Evolutionary conservation across 2,329 filamentous ascomycete genomes (phyloP), one percentile per base, ranked within the genome.

Genomic region (Beauveria asiatica): DNA sequence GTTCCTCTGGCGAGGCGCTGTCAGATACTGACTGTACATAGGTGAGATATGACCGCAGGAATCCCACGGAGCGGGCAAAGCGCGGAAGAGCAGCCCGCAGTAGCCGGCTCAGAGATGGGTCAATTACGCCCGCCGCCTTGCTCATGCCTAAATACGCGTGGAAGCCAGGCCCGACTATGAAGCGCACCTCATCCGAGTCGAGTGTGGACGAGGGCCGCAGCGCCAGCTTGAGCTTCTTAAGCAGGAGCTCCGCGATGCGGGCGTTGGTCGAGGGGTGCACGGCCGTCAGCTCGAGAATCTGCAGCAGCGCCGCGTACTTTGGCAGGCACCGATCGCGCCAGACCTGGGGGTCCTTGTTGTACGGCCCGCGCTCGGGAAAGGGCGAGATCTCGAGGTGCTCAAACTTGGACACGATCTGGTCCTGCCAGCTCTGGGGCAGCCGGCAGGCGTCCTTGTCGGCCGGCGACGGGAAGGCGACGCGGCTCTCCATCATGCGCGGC

Each of bases 151-250:
- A 78, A 66, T 92, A 90, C 5, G 87, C 83, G 61, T 83, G 83
- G 67, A 94, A 90, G 0, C 89, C 90, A 65, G 86, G 85, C 10
- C 88, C 89, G 61, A 87, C 80, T 54, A 90, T 88, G 65, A 94
- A 91, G 41, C 83, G 80, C n/a, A 84, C 82, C 68, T 87, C 82
- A 63, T 87, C 81, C 3, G 82, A 83, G 2, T 80, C 78, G 56
- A 84, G 73, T 11, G 80, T 78, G 6, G 81, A 81, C 1, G 83
- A 83, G 8, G 85, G 83, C 21, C 83, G 77, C 49, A 90, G 74
- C 0, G 86, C 84, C 25, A 86, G 78, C 65, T 85, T 83, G 44
- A 90, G 72, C 67, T 89, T 89, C 59, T 81, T 78, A 41, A 88
- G 78, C 23, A 91, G 72, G 37, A 86, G 78, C 65, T 87, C 81